phyloP scores from a whole-genome alignment of 371 early-diverging fungal genomes.

The Apophysomyces trapeziformis region DNA sequence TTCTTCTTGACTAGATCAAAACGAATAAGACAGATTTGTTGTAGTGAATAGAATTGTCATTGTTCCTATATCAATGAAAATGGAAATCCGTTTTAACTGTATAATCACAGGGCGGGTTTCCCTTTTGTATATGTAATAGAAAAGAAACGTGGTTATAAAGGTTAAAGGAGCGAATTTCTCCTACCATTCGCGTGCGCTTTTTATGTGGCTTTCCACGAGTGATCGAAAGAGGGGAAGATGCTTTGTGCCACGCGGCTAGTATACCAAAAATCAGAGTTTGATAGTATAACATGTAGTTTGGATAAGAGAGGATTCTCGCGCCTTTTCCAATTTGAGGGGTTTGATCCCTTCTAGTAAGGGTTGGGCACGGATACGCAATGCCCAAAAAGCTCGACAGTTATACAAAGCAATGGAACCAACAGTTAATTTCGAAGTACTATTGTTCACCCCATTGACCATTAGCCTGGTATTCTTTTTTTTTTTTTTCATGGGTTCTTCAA shows the following conservation, averaged over 20 bases:
- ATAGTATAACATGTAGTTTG: neutral
- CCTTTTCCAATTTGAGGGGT: neutral
- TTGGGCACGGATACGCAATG: neutral
- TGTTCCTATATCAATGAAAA: neutral
- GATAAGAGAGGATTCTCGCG: neutral
- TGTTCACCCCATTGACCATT: too few relatives aligned
- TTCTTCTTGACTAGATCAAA: too few relatives aligned
- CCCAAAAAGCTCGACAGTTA: too few relatives aligned
- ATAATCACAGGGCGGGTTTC: neutral
- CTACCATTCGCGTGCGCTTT: constrained; percentile 1
- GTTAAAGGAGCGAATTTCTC: constrained; percentile 5
- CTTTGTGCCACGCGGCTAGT: neutral
- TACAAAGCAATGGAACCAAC: too few relatives aligned
- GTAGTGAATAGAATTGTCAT: neutral
- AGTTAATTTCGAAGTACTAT: too few relatives aligned
- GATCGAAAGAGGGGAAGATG: neutral
- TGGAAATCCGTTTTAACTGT: neutral
- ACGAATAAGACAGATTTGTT: neutral
- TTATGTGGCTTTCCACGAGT: constrained; percentile 12
- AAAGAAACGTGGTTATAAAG: constrained; percentile 2
- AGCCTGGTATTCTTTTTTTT: too few relatives aligned
- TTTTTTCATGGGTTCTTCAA: too few relatives aligned
- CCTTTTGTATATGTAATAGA: neutral
- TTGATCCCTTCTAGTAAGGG: neutral
- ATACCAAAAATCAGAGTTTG: neutral